Evolutionary conservation across 495 filamentous ascomycete genomes (phyloP).

Genomic region (Collariella sp.): DNA sequence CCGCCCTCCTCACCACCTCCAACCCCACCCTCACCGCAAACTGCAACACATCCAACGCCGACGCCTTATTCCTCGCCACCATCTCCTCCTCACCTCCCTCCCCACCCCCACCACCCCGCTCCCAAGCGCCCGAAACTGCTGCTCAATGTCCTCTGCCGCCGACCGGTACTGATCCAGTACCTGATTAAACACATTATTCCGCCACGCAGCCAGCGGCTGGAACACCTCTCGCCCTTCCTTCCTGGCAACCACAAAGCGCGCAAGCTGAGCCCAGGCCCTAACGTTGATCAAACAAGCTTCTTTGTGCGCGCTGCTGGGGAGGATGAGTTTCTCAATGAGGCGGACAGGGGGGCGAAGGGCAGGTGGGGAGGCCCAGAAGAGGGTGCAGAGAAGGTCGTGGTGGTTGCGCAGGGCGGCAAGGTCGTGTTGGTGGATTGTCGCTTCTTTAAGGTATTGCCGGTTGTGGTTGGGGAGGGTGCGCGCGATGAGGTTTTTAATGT

Average conservation of each 20-base stretch:
- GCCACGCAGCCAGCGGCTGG: constrained; percentile 60
- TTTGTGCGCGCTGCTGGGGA: constrained; percentile 68
- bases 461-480: constrained; percentile 84
- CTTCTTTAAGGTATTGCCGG: constrained; percentile 76
- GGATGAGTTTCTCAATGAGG: constrained; percentile 68
- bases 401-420: constrained; percentile 87
- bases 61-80: constrained; percentile 37
- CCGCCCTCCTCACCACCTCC: constrained; percentile 31
- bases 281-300: constrained; percentile 81
- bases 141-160: constrained; percentile 41
- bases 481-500: constrained; percentile 66
- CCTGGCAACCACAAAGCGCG: constrained; percentile 61
- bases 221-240: constrained; percentile 45
- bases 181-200: constrained; percentile 45
- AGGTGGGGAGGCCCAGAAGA: constrained; percentile 78
- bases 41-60: constrained; percentile 38
- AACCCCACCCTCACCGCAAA: constrained; percentile 33
- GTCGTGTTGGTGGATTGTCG: constrained; percentile 60
- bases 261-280: constrained; percentile 70
- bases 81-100: constrained; percentile 33
- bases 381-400: constrained; percentile 80
- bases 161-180: constrained; percentile 42
- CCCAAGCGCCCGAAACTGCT: constrained; percentile 37
- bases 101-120: constrained; percentile 31
- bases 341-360: constrained; percentile 59